These are phyloP conservation scores for Xylaria sp. DNA, from an alignment of 2,329 filamentous ascomycete species.

Conservation along the genomic window DNA sequence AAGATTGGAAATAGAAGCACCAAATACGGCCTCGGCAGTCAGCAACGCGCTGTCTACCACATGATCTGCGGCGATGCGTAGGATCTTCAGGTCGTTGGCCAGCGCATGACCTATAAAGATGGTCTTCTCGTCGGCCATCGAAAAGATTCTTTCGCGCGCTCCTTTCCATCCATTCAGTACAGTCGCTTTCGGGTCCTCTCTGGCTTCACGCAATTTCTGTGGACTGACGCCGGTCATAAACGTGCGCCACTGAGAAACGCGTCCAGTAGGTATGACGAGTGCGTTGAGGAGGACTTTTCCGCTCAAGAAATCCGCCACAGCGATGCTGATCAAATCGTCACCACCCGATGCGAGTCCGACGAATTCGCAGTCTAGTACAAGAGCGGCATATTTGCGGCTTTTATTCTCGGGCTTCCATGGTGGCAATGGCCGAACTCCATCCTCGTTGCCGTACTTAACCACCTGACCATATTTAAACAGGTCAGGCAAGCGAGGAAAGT, in stretches of 20 bases:
- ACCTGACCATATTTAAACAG: not conserved
- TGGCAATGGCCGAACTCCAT: not conserved
- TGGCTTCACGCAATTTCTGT: slow-evolving; percentile 31
- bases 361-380: slow-evolving; percentile 48
- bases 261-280: slow-evolving; percentile 35
- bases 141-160: slow-evolving; percentile 40
- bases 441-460: not conserved
- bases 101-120: slow-evolving; percentile 46
- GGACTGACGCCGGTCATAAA: slow-evolving; percentile 37
- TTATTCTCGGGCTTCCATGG: not conserved
- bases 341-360: slow-evolving; percentile 29
- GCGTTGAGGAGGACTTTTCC: slow-evolving; percentile 41
- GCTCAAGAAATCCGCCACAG: slow-evolving; percentile 40
- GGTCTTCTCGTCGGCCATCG: slow-evolving; percentile 38
- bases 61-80: slow-evolving; percentile 38
- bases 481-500: not conserved
- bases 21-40: slow-evolving; percentile 34
- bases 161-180: slow-evolving; percentile 37
- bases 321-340: slow-evolving; percentile 24
- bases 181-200: slow-evolving; percentile 14
- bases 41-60: slow-evolving; percentile 43
- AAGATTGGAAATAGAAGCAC: not conserved
- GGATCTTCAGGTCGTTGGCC: slow-evolving; percentile 39
- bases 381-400: slow-evolving; percentile 26
- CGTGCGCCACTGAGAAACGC: slow-evolving; percentile 35